Base-by-base conservation (phyloP, 75 land plant genomes). In the Cryptomeria japonica region DNA sequence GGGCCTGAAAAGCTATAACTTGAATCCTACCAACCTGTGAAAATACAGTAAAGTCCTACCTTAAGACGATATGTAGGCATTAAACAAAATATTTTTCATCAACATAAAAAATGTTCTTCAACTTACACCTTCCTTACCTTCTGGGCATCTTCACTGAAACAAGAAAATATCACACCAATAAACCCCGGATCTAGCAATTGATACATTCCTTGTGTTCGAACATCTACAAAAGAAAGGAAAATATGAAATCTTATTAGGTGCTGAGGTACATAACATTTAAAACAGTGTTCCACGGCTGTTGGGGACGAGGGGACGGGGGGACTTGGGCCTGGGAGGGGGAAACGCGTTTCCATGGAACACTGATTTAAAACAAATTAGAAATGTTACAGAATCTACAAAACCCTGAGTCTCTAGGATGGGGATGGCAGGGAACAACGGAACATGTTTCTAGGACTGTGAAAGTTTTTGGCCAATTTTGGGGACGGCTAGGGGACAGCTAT, bases 131-230 rank as follows among this genome's bases (percentile, higher is more conserved):
- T 53, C 87, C 87, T 51, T 34, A 95, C 99, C 95, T 94, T 97
- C 86, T 89, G 88, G 39, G 93, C 87, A 91, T 97, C 98, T 90
- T 96, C 95, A 88, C 93, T 96, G 83, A 96, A 97, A 85, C 99
- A 97, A 15, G 99, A 97, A 91, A 97, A 97, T 87, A 97, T 97
- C 76, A 97, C 89, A 58, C 99, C 99, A 89, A 97, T 92, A 87
- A 97, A 97, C 5, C 99, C 99, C 61, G 95, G 86, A 90, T 97
- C 99, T 79, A 97, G 89, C 70, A 97, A 91, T 76, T 97, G 99
- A 89, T 96, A 97, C 94, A 93, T 95, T 46, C 92, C 95, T 86
- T 97, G 99, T 25, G 99, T 97, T 44, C 98, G 93, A 84, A 95
- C 95, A 93, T 97, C 99, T 96, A 90, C 84, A 93, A 73, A 39